Evolutionary conservation across 257 asterid species (phyloP).

Genomic region (Lantana camara): DNA sequence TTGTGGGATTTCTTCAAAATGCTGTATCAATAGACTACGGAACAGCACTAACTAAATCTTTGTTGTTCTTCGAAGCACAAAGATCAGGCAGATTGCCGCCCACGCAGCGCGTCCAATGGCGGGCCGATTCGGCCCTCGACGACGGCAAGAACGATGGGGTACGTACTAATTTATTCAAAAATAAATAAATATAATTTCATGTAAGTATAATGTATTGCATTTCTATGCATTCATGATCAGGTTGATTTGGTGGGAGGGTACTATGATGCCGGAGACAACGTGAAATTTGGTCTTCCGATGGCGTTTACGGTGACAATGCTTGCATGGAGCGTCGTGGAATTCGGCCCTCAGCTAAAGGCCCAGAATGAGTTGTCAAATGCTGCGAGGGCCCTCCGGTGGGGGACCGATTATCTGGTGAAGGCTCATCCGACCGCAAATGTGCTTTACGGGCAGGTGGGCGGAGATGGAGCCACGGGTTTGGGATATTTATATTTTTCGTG

Average conservation of each 20-base stretch:
- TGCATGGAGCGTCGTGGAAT: conserved; percentile 63
- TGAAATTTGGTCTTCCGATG: conserved; percentile 78
- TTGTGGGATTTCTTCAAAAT: too few species aligned
- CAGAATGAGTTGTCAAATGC: conserved; percentile 41
- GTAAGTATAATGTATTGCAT: too few species aligned
- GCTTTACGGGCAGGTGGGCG: conserved; percentile 62
- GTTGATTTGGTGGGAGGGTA: conserved; percentile 70
- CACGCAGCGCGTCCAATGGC: conserved; percentile 37
- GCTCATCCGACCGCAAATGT: conserved; percentile 59
- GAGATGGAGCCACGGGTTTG: too few species aligned
- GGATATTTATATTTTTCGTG: too few species aligned
- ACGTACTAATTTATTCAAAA: conserved; percentile 25
- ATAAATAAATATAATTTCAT: too few species aligned
- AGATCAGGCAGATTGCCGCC: conserved; percentile 40
- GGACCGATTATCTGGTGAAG: conserved; percentile 66
- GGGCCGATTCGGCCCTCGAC: conserved; percentile 38
- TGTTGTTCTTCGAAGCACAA: conserved; percentile 41
- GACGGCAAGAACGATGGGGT: conserved; percentile 45
- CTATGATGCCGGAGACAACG: conserved; percentile 78
- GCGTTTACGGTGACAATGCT: conserved; percentile 67
- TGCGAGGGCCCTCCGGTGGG: conserved; percentile 56
- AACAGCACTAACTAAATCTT: conserved; percentile 39
- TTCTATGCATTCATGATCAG: conserved; percentile 28
- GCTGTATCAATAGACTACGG: conserved; percentile 41
- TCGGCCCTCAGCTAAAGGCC: conserved; percentile 31